These are phyloP conservation scores for Yamagishiella unicocca DNA, from an alignment of 139 green algal species.

Conservation along the genomic window DNA sequence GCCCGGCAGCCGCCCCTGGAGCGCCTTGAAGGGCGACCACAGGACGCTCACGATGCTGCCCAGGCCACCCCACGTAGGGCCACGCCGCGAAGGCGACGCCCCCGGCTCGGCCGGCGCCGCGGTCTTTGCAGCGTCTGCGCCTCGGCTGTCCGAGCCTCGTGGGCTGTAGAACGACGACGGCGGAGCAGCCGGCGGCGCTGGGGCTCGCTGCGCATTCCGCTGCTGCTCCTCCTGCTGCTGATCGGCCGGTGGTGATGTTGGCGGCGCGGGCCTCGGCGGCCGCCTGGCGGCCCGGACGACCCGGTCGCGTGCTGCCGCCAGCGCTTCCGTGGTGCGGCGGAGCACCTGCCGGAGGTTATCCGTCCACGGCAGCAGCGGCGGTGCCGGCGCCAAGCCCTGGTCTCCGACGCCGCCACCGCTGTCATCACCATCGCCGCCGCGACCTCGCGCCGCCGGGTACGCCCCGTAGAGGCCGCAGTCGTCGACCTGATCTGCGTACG, in stretches of 20 bases:
- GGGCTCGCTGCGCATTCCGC: background rate
- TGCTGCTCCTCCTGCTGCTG: background rate
- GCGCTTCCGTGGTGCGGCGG: background rate
- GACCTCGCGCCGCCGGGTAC: background rate
- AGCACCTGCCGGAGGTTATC: background rate
- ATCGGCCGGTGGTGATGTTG: background rate
- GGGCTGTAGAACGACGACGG: too few species aligned
- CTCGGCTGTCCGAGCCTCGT: too few species aligned
- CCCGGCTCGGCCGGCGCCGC: background rate
- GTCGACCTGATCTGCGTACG: background rate
- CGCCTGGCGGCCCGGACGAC: background rate
- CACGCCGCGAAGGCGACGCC: background rate
- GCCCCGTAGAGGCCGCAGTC: background rate
- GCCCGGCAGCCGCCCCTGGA: background rate
- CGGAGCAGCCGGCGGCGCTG: background rate
- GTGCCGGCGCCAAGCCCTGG: background rate
- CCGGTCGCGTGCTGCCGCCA: background rate
- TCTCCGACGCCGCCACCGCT: background rate
- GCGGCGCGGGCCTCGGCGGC: background rate
- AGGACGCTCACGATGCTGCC: background rate
- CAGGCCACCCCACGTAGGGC: background rate
- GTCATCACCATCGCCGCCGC: background rate
- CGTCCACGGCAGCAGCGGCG: background rate
- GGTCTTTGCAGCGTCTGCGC: too few species aligned
- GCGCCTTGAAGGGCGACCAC: background rate